Evolutionary conservation across 1,139 yeast species (phyloP).

Genomic region (Pichia sp.): DNA sequence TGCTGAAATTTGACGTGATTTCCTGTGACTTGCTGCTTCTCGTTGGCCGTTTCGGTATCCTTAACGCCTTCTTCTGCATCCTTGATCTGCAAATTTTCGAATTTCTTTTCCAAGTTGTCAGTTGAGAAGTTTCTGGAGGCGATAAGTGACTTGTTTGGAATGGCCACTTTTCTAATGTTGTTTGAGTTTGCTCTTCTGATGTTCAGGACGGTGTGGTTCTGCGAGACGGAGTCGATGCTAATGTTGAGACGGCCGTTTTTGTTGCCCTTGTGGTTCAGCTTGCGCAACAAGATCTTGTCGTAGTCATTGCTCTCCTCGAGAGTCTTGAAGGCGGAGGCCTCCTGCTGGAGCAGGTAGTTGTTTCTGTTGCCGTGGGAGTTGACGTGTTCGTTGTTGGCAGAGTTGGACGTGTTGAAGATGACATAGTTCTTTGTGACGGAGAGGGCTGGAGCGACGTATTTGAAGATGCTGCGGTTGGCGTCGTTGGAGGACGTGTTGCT

Average conservation of each 20-base stretch:
- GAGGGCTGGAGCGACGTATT: constrained; percentile 24
- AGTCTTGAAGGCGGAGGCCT: neutral
- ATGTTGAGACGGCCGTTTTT: constrained; percentile 30
- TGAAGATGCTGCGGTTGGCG: constrained; percentile 21
- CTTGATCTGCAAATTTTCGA: constrained; percentile 5
- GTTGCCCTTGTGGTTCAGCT: constrained; percentile 23
- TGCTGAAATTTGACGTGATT: neutral
- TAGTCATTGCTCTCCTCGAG: neutral
- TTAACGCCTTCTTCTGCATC: neutral
- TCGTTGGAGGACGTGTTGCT: constrained; percentile 15
- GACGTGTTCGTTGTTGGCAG: neutral
- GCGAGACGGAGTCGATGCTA: constrained; percentile 20
- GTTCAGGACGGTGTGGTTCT: constrained; percentile 23
- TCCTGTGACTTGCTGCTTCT: neutral
- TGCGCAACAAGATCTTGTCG: constrained; percentile 23
- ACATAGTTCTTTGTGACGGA: constrained; percentile 29
- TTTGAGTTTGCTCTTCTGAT: constrained; percentile 30
- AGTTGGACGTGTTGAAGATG: constrained; percentile 21
- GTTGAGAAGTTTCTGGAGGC: constrained; percentile 8
- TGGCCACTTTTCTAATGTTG: constrained; percentile 22
- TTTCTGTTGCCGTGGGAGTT: constrained; percentile 18
- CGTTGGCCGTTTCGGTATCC: neutral
- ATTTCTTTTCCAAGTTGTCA: constrained; percentile 4
- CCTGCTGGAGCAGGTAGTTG: constrained; percentile 3
- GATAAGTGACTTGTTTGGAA: constrained; percentile 13